phyloP scores from a whole-genome alignment of 1,284 basidiomycete species.

The Fistulinella cinereoalba region DNA sequence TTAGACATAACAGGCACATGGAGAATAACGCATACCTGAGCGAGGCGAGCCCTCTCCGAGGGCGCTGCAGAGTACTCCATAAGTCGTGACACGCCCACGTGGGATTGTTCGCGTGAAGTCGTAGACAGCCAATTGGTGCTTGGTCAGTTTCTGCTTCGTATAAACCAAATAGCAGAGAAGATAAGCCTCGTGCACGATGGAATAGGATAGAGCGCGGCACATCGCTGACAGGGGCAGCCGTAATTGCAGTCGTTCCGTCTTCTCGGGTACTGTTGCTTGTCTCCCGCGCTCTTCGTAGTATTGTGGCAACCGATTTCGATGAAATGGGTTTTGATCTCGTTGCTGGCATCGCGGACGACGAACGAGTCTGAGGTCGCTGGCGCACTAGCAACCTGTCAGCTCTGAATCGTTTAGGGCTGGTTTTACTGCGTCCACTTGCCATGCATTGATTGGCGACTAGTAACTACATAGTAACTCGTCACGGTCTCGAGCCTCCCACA shows the following conservation, averaged over 20 bases:
- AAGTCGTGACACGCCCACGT: slow-evolving; percentile 51
- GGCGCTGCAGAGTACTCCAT: slow-evolving; percentile 49
- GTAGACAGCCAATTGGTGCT: slow-evolving; percentile 61
- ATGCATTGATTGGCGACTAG: no score
- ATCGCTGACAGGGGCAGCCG: neutral
- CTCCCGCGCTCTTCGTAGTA: neutral
- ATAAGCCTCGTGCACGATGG: neutral
- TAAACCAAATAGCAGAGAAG: neutral
- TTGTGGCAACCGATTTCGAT: neutral
- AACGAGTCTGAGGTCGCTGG: no score
- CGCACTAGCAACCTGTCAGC: no score
- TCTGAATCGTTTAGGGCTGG: no score
- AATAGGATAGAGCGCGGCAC: neutral
- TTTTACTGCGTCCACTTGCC: no score
- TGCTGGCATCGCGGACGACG: slow-evolving; percentile 6
- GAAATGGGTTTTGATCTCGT: neutral
- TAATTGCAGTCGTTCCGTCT: neutral
- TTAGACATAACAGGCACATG: no score
- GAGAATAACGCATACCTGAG: slow-evolving; percentile 42
- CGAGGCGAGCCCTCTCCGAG: slow-evolving; percentile 55
- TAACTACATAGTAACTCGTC: no score
- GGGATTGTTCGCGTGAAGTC: slow-evolving; percentile 51
- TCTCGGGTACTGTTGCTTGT: neutral
- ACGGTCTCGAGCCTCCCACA: no score
- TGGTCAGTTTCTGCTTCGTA: slow-evolving; percentile 39